Conservation (phyloP, 2,329 filamentous ascomycete species). For the Stenocarpella maydis region DNA sequence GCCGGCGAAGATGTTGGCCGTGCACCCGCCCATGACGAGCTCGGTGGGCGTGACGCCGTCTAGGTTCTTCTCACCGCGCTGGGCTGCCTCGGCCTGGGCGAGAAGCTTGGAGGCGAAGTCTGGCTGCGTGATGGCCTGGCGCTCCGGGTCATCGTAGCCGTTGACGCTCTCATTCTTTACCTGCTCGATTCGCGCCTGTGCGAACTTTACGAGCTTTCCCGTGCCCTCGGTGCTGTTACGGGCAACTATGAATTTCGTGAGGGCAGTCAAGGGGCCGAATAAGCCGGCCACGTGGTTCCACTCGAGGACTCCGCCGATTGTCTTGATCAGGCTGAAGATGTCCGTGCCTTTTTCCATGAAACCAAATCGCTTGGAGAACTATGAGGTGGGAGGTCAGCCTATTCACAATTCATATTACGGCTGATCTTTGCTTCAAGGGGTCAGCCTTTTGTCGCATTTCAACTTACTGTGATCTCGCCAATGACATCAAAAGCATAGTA, state of each 20-base stretch:
- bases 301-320: constrained; percentile 39
- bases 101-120: constrained; percentile 55
- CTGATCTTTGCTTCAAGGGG: neutral
- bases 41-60: neutral
- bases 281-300: neutral
- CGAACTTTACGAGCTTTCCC: neutral
- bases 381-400: constrained; percentile 59
- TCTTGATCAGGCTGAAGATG: constrained; percentile 56
- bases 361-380: constrained; percentile 51
- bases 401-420: neutral
- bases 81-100: constrained; percentile 44
- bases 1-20: constrained; percentile 49
- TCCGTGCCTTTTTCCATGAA: constrained; percentile 57
- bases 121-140: constrained; percentile 1
- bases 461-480: constrained; percentile 52
- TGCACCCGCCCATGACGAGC: constrained; percentile 32
- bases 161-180: constrained; percentile 15
- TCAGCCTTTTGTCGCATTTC: neutral
- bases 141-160: constrained; percentile 6
- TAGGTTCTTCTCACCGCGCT: constrained; percentile 49
- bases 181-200: constrained; percentile 2
- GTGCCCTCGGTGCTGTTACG: neutral
- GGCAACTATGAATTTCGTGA: neutral
- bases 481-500: constrained; percentile 61
- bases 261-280: neutral